phyloP scores from a whole-genome alignment of 2,329 filamentous ascomycete species.

The Orbilia javanica region DNA sequence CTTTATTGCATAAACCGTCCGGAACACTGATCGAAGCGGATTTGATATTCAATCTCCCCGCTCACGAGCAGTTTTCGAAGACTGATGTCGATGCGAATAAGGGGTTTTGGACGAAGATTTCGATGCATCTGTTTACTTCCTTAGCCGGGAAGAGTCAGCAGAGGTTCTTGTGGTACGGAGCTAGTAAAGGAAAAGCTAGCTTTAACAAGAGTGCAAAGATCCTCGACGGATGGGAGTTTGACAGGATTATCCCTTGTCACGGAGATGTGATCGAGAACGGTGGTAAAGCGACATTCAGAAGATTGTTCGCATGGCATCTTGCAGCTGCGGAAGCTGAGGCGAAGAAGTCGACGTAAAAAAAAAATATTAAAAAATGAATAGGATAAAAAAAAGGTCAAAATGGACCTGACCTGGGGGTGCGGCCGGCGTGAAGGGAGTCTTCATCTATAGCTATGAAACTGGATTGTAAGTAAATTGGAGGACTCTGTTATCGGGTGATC shows the following conservation, averaged over 20 bases:
- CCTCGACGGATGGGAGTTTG: slow-evolving; percentile 86
- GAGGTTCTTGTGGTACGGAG: slow-evolving; percentile 83
- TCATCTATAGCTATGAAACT: neutral
- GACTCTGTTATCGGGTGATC: slow-evolving; percentile 1
- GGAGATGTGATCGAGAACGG: slow-evolving; percentile 84
- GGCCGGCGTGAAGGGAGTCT: too few species aligned
- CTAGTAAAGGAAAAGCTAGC: slow-evolving; percentile 71
- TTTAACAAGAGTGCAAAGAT: slow-evolving; percentile 78
- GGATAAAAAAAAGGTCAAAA: too few species aligned
- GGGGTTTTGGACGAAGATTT: slow-evolving; percentile 73
- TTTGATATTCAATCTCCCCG: slow-evolving; percentile 89
- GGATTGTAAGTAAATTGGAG: neutral
- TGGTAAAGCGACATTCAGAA: slow-evolving; percentile 80
- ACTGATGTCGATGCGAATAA: slow-evolving; percentile 70
- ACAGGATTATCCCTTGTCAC: slow-evolving; percentile 88
- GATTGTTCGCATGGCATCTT: slow-evolving; percentile 71
- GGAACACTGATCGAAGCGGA: slow-evolving; percentile 88
- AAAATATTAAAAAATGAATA: too few species aligned
- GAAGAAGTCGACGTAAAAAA: slow-evolving; percentile 22
- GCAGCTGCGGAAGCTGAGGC: slow-evolving; percentile 43
- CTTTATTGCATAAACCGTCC: slow-evolving; percentile 81
- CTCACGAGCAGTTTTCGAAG: slow-evolving; percentile 83
- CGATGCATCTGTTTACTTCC: slow-evolving; percentile 71
- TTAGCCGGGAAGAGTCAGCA: slow-evolving; percentile 79
- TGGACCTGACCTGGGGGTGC: too few species aligned